These are phyloP conservation scores for Acacia concinna DNA, from an alignment of 331 rosid species.

Conservation along the genomic window DNA sequence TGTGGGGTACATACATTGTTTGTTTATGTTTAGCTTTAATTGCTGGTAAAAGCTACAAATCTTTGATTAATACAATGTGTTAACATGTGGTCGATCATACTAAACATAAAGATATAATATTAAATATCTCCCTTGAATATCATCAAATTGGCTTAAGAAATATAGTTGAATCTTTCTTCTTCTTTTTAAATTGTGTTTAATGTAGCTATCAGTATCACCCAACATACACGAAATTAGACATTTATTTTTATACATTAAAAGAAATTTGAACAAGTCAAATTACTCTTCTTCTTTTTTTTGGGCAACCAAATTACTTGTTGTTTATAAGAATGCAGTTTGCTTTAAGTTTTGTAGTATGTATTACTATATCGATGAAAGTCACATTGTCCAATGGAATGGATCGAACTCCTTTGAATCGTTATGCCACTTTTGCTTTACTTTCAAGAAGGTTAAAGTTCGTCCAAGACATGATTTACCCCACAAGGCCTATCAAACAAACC, in stretches of 20 bases:
- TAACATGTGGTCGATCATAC: neutral
- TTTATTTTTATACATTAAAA: neutral
- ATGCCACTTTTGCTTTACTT: neutral
- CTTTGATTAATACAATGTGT: neutral
- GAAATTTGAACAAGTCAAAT: neutral
- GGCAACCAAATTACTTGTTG: too few relatives aligned
- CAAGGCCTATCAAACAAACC: neutral
- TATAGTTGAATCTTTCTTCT: too few relatives aligned
- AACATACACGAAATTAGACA: conserved; percentile 1
- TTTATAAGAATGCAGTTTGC: neutral
- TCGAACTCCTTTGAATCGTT: neutral
- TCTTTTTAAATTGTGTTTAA: too few relatives aligned
- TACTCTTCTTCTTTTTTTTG: too few relatives aligned
- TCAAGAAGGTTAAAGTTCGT: neutral
- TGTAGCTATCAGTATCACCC: neutral
- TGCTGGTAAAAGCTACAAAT: conserved; percentile 1
- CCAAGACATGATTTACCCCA: neutral
- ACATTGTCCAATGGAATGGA: neutral
- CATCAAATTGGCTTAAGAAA: neutral
- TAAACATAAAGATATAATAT: neutral
- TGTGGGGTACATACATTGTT: neutral
- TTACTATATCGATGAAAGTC: neutral
- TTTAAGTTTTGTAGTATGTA: neutral
- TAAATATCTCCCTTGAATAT: conserved; percentile 12
- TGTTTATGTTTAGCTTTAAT: neutral